Conservation (phyloP, 2,329 filamentous ascomycete genomes). For the Podosphaera leucotricha region DNA sequence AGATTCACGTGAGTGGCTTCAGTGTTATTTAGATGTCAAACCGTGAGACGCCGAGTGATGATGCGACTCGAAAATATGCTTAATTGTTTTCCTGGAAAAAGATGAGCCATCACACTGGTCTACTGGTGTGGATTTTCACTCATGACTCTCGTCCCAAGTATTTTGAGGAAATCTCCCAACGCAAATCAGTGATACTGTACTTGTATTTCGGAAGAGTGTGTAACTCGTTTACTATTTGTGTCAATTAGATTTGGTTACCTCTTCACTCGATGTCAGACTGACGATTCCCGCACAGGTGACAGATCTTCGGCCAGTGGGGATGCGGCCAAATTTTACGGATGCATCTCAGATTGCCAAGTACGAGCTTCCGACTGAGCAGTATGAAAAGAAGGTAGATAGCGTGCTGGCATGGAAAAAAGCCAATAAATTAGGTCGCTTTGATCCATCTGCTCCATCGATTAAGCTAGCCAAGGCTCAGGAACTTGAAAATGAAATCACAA, state of each 20-base stretch:
- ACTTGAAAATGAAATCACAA: conserved; percentile 43
- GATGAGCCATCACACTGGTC: background rate
- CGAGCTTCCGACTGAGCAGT: conserved; percentile 63
- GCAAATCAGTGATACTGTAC: no score
- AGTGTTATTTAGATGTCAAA: background rate
- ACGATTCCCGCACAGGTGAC: conserved; percentile 30
- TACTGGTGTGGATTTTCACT: no score
- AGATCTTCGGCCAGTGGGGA: conserved; percentile 54
- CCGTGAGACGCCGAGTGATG: conserved; percentile 2
- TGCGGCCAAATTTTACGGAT: conserved; percentile 61
- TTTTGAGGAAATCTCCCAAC: no score
- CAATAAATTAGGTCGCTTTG: conserved; percentile 91
- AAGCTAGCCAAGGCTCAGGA: conserved; percentile 50
- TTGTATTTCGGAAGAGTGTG: no score
- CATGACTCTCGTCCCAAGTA: no score
- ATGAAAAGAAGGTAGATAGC: conserved; percentile 65
- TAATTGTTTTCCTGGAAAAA: background rate
- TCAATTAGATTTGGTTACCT: background rate
- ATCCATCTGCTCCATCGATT: conserved; percentile 54
- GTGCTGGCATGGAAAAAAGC: conserved; percentile 88
- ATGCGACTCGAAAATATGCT: background rate
- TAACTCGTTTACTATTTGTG: no score
- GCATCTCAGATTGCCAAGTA: conserved; percentile 70
- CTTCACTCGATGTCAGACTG: conserved; percentile 1
- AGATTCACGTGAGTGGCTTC: conserved; percentile 45